A percentile compares a stretch with the other conserved stretches of the same genome.
Evolutionary conservation across 2,329 filamentous ascomycete genomes (phyloP).

Genomic region (Neocucurbitaria cava): DNA sequence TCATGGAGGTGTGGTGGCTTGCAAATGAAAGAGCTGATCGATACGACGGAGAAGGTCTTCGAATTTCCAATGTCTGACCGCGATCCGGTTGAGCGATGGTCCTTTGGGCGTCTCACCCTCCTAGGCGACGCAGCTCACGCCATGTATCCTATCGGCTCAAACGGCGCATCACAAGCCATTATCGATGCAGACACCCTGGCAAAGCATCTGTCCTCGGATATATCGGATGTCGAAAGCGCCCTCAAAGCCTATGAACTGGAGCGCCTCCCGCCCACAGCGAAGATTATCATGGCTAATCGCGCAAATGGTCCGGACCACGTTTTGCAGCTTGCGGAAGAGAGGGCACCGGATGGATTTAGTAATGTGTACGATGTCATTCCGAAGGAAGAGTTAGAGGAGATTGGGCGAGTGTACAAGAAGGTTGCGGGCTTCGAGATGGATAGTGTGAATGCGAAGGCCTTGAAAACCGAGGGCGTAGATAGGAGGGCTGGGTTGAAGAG

Average conservation of each 20-base stretch:
- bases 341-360: constrained; percentile 49
- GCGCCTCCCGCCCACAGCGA: constrained; percentile 52
- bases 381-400: constrained; percentile 50
- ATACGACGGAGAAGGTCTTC: too few species aligned
- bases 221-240: constrained; percentile 38
- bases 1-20: too few species aligned
- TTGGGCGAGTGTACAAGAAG: constrained; percentile 48
- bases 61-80: too few species aligned
- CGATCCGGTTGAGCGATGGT: constrained; percentile 52
- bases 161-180: constrained; percentile 55
- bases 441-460: constrained; percentile 52
- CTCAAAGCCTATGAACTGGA: constrained; percentile 50
- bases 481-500: constrained; percentile 23
- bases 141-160: constrained; percentile 55
- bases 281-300: constrained; percentile 57
- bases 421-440: constrained; percentile 57
- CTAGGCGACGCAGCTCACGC: constrained; percentile 52
- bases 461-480: constrained; percentile 40
- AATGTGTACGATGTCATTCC: constrained; percentile 53
- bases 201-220: constrained; percentile 37
- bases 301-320: constrained; percentile 57
- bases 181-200: constrained; percentile 53
- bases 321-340: constrained; percentile 54
- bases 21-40: too few species aligned
- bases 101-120: constrained; percentile 42